Base-by-base conservation (phyloP, 192 early-diverging fungal species). In the Bifiguratus adelaidae region DNA sequence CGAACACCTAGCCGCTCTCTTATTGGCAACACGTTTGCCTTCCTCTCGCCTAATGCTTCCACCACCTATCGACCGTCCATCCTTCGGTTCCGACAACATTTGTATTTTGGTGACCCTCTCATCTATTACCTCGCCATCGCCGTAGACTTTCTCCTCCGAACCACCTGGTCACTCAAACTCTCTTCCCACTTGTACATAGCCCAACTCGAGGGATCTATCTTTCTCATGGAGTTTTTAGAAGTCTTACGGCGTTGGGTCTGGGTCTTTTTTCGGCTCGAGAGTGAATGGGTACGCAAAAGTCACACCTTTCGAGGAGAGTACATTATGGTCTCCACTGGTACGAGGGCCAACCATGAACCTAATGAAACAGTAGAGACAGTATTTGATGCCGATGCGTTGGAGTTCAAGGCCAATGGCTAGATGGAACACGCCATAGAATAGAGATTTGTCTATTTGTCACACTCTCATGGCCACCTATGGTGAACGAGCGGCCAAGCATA, bases 221-320 rank as follows among this genome's bases (percentile, higher is more conserved):
- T 95, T 40, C 69, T 77, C 50, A 67, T 96, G 52, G 87, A 88
- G 45, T 52, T 76, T 12, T 53, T 94, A 3, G 93, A 97, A 61
- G 73, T 99, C 6, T 48, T 82, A 18, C 56, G 93, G 26, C 71
- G 94, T 29, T 97, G 91, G 86, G 69, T 95, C 37, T 99, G 95
- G 95, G 83, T 91, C 0, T 86, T 95, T 44, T 84, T 99, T 56
- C 67, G 94, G 24, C 56, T 96, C 22, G 95, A 99, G 61, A 64
- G 76, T 24, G 88, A 88, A 48, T 82, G 76, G 75, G 76, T 84
- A 4, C 16, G n/a, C 16, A 40, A n/a, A 40, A 21, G 37, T 8
- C 32, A 33, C n/a, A n/a, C n/a, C 8, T 9, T n/a, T 8, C 8
- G 32, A n/a, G 32, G 32, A 8, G 32, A 33, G 32, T 33, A 33